These are phyloP conservation scores for Argentina anserina DNA, from an alignment of 306 rosid genomes.

Conservation along the genomic window DNA sequence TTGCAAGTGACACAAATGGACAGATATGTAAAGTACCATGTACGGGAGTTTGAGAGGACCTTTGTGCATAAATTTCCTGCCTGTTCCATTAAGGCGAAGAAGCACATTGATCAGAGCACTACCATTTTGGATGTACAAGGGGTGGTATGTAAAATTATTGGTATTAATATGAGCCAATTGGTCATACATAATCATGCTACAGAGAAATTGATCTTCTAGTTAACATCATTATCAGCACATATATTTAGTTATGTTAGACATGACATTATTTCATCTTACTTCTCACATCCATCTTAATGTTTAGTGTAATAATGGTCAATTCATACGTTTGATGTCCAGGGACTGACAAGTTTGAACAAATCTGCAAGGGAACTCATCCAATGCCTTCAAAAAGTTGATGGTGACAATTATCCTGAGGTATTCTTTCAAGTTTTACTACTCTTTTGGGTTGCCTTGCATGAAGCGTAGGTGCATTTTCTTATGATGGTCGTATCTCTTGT, in stretches of 20 bases:
- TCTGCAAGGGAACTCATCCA: slow-evolving; percentile 88
- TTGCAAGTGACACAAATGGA: slow-evolving; percentile 86
- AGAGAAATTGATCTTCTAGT: not conserved
- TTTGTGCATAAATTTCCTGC: slow-evolving; percentile 70
- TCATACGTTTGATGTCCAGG: slow-evolving; percentile 27
- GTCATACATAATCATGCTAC: not conserved
- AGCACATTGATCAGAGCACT: slow-evolving; percentile 89
- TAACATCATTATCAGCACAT: not conserved
- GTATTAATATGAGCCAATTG: not conserved
- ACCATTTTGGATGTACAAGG: slow-evolving; percentile 96
- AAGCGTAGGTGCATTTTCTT: slow-evolving; percentile 7
- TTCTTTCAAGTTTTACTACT: slow-evolving; percentile 1
- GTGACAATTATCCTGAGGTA: slow-evolving; percentile 98
- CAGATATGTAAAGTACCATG: slow-evolving; percentile 75
- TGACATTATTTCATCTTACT: not conserved
- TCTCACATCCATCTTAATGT: not conserved
- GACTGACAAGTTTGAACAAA: slow-evolving; percentile 74
- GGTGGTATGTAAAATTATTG: slow-evolving; percentile 54
- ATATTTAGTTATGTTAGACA: not conserved
- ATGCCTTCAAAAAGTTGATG: slow-evolving; percentile 87
- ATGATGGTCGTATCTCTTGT: slow-evolving; percentile 13
- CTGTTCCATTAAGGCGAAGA: slow-evolving; percentile 84
- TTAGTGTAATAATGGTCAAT: not conserved
- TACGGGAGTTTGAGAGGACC: slow-evolving; percentile 84
- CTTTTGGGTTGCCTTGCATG: slow-evolving; percentile 2